Evolutionary conservation across 2,329 filamentous ascomycete species (phyloP), one percentile per base, ranked within the genome.

Genomic region (Tolypocladium pustulatum): DNA sequence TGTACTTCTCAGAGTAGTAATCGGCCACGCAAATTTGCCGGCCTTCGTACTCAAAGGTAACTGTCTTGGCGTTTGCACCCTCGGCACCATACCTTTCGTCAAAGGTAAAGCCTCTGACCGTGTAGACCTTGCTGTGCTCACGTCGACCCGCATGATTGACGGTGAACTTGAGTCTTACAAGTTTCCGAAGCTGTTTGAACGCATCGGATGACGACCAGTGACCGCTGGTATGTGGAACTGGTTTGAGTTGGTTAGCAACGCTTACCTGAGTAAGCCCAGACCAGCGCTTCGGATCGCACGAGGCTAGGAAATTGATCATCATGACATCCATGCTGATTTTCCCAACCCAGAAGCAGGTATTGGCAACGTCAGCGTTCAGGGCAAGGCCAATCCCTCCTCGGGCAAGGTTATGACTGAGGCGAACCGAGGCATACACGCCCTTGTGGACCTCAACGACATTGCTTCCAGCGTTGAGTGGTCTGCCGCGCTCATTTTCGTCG

Each of bases 341-440:
- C 0, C 67, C 71, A 0, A 73, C 80, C 88, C 90, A 97, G 75
- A 99, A 99, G 15, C 89, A 89, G 0, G 90, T 89, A 68, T 97
- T 96, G 59, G 92, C 88, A 36, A 96, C 88, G 67, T 99, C 93
- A 13, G 96, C 85, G 65, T 97, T 97, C 69, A 99, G 76, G 0
- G 89, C 84, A 7, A 97, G 78, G 10, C 83, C 84, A 32, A 83
- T 81, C 37, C 82, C 79, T 1, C 76, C 73, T 67, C 81, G 68
- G n/a, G 61, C 40, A 20, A 70, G 37, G 60, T 69, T 70, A 71
- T 90, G 80, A 54, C 87, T 88, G 27, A 93, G 81, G 49, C 91
- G 85, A 56, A 97, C 86, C 0, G 92, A 91, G 12, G 91, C 85
- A 66, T 96, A 97, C 5, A 91, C 87, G 36, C 94, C 94, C 70